Base-by-base conservation (phyloP, 305 asterid species). In the Vinca major region DNA sequence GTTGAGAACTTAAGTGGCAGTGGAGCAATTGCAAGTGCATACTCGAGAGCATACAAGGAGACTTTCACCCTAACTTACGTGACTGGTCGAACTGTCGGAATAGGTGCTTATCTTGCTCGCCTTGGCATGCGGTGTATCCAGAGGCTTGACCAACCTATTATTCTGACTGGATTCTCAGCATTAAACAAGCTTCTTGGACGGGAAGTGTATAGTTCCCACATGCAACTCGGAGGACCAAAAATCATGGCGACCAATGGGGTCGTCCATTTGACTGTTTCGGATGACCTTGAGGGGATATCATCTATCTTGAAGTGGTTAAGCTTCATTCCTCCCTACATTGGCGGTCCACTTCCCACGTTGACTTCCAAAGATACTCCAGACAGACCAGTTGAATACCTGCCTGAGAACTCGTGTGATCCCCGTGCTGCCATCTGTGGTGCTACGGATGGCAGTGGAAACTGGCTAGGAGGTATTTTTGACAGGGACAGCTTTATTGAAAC, bases 121-220 rank as follows among this genome's bases (percentile, higher is more conserved):
- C 96, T 94, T 56, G 99, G 99, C 43, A 94, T 94, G 97, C 91
- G 99, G 66, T 94, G 99, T 79, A 91, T 94, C 74, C 99, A 94
- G 73, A 84, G 97, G 79, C 89, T 91, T 5, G 99, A 94, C 73
- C 99, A 94, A 66, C 99, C 99, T 0, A 94, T 94, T 69, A 94
- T 94, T 79, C 88, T 94, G 67, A 94, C 99, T 0, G 99, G 98
- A 62, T 94, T 89, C 81, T 94, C 99, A 14, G 99, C 99, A 4
- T 69, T 94, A 54, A 94, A 94, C 83, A 94, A 94, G 84, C 96
- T 94, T 74, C 83, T 94, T 43, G 99, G 98, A 17, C 85, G 98
- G 73, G 99, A 94, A 82, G 99, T 94, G 33, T 94, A 94, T 52
- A 94, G 98, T 82, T 94, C 99, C 41, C 98, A 94, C 85, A 91